Evolutionary conservation across 352 stramenopile genomes (phyloP), one percentile per base, ranked within the genome.

Genomic region (Globisporangium okanoganense): DNA sequence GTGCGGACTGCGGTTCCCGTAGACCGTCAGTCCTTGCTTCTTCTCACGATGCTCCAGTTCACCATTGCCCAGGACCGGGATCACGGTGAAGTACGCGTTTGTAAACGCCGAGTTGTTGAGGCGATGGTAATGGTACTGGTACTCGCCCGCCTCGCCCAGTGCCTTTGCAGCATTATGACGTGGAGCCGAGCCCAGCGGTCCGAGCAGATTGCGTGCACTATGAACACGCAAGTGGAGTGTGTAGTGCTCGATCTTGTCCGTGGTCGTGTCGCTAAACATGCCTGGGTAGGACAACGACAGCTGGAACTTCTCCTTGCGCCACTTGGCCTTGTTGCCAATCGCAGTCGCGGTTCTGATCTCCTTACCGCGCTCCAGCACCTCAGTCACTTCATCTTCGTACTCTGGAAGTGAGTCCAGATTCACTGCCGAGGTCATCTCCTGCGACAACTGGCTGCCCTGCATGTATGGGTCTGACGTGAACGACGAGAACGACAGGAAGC

Each of bases 21-120:
- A 92, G 8, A 92, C 79, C 10, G 82, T 90, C 13, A 90, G 43
- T 40, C 79, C 84, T 54, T 92, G 79, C 40, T 84, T 72, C 29
- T 67, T 66, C 45, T 88, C 79, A 0, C 54, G 29, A 47, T 78
- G 65, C 22, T 76, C 69, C 3, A 87, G 36, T 5, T 73, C 69
- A 7, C 80, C 78, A 31, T 75, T 69, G 1, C 58, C 60, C 14
- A 76, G 63, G 22, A 92, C 78, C 12, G 82, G 78, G 33, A 86
- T 83, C 16, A 89, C 64, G 1, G 82, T 89, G 53, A 90, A 90
- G 50, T 85, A 92, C n/a, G 79, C 70, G 59, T 79, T 86, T 10
- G 69, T 75, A 3, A 60, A 66, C 1, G 48, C 62, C 20, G 53
- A 36, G 8, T 48, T 64, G 35, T 58, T 48, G 20, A 71, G 14